A percentile compares a stretch with the other conserved stretches of the same genome.
Evolutionary conservation across 345 rosid species (phyloP).

Genomic region (Populus ilicifolia): DNA sequence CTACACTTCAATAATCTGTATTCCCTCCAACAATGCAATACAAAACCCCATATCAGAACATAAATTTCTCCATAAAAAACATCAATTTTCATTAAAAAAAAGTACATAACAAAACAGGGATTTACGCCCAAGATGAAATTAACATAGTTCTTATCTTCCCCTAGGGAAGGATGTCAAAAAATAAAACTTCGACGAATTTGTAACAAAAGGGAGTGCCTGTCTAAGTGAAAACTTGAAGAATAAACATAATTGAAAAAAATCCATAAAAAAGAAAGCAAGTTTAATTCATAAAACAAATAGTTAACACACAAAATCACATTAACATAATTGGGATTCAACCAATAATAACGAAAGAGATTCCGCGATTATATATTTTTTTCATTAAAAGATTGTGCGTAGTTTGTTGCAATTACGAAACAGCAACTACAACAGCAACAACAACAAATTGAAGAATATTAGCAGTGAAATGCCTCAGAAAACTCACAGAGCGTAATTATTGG

Average conservation of each 20-base stretch:
- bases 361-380: not conserved
- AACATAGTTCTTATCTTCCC: not conserved
- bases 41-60: not conserved
- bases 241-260: not conserved
- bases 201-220: not conserved
- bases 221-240: not conserved
- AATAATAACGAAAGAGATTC: not conserved
- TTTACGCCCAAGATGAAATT: not conserved
- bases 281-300: not conserved
- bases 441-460: not conserved
- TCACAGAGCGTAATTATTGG: not conserved
- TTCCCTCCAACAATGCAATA: not conserved
- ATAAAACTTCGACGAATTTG: not conserved
- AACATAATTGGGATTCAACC: not conserved
- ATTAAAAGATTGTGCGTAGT: not conserved
- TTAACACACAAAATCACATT: not conserved
- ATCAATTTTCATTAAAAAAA: not conserved
- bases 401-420: not conserved
- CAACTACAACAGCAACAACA: not conserved
- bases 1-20: not conserved
- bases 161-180: not conserved
- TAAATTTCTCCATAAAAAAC: not conserved
- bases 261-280: not conserved
- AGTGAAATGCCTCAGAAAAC: conserved; percentile 13
- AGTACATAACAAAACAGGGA: not conserved